Percentiles rank a stretch among this genome's conserved stretches.
Evolutionary conservation across 768 basidiomycete genomes (phyloP).

Genomic region (Termitomyces sp.): DNA sequence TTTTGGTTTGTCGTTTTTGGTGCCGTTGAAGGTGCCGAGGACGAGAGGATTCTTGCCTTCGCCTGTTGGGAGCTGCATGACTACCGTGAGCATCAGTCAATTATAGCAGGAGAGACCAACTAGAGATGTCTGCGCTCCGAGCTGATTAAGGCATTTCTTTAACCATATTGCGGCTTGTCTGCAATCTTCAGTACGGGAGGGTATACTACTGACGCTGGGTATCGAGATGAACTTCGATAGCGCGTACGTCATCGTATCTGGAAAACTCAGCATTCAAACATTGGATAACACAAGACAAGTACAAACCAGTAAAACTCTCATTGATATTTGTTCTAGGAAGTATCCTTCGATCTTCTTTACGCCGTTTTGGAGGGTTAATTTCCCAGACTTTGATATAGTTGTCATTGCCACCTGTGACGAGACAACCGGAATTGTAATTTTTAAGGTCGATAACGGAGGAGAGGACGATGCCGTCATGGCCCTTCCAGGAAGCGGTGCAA

Average conservation of each 20-base stretch:
- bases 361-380: conserved; percentile 27
- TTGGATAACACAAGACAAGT: neutral
- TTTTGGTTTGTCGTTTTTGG: conserved; percentile 49
- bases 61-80: conserved; percentile 63
- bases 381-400: conserved; percentile 81
- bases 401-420: conserved; percentile 84
- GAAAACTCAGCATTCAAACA: neutral
- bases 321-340: neutral
- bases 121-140: conserved; percentile 79
- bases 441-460: conserved; percentile 60
- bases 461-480: conserved; percentile 77
- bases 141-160: conserved; percentile 79
- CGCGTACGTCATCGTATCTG: conserved; percentile 74
- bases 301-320: conserved; percentile 9
- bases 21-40: conserved; percentile 79
- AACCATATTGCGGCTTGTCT: conserved; percentile 93
- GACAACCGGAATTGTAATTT: conserved; percentile 28
- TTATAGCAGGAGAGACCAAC: conserved; percentile 33
- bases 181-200: conserved; percentile 76
- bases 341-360: conserved; percentile 11
- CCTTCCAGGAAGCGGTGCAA: conserved; percentile 77
- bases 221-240: conserved; percentile 84
- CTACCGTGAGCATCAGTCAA: neutral
- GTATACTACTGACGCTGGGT: conserved; percentile 74
- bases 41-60: conserved; percentile 84